Percentiles rank a stretch among this genome's conserved stretches.
Conservation (phyloP, 148 eudicot genomes). For the Polygonum aviculare region DNA sequence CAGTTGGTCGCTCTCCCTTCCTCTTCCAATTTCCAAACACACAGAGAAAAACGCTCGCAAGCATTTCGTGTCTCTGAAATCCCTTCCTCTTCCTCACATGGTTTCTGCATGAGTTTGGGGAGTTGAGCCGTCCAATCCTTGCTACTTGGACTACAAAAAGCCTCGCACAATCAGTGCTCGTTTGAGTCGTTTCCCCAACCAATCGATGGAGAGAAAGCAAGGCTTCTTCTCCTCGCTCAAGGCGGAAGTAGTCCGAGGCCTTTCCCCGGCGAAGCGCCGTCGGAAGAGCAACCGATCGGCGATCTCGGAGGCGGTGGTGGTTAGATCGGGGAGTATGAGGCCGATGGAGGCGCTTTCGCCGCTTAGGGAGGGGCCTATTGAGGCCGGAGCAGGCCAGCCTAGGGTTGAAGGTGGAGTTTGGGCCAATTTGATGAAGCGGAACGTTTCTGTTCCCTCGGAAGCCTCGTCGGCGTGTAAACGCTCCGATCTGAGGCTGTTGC, state of each 20-base stretch:
- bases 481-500: slow-evolving; percentile 81
- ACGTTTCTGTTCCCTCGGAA: slow-evolving; percentile 21
- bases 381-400: slow-evolving; percentile 34
- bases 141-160: neutral
- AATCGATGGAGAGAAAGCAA: slow-evolving; percentile 57
- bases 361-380: slow-evolving; percentile 77
- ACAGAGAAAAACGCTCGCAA: neutral
- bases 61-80: neutral
- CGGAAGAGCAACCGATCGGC: slow-evolving; percentile 13
- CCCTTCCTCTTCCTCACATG: neutral
- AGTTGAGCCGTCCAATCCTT: neutral
- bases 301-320: slow-evolving; percentile 20
- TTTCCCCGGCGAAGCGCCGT: slow-evolving; percentile 49
- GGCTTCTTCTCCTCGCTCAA: slow-evolving; percentile 72
- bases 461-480: slow-evolving; percentile 19
- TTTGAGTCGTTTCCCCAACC: neutral
- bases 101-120: neutral
- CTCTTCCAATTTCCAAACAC: neutral
- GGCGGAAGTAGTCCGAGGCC: slow-evolving; percentile 65
- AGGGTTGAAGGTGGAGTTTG: slow-evolving; percentile 30
- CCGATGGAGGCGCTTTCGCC: slow-evolving; percentile 51
- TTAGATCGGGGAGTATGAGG: slow-evolving; percentile 47
- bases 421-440: slow-evolving; percentile 35
- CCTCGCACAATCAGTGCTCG: neutral
- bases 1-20: neutral